Evolutionary conservation across 2,329 filamentous ascomycete genomes (phyloP).

Genomic region (Aspergillus neotritici): DNA sequence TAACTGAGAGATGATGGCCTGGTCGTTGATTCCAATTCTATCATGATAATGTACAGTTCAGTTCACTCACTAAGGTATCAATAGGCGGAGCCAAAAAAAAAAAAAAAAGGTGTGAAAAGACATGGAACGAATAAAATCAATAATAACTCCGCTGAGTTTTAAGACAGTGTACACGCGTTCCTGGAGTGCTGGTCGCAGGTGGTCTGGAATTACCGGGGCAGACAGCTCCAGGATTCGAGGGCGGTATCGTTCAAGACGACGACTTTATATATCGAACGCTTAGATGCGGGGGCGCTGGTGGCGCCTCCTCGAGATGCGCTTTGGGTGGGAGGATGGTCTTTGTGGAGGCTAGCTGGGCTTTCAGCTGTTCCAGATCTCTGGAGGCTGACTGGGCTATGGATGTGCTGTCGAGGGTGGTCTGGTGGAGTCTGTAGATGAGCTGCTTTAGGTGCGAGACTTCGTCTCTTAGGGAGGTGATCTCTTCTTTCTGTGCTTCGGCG

Average conservation of each 20-base stretch:
- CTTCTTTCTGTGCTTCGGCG: conserved; percentile 14
- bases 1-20: too few relatives aligned
- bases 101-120: neutral
- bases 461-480: conserved; percentile 22
- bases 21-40: neutral
- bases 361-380: conserved; percentile 4
- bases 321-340: neutral
- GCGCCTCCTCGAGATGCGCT: neutral
- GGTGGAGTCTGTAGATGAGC: conserved; percentile 24
- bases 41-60: conserved; percentile 12
- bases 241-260: neutral
- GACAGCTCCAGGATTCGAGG: too few relatives aligned
- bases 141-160: too few relatives aligned
- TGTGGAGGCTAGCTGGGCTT: conserved; percentile 3
- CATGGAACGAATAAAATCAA: neutral
- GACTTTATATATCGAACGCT: neutral
- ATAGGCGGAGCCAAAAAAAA: conserved; percentile 1
- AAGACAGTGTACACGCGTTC: too few relatives aligned
- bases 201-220: too few relatives aligned
- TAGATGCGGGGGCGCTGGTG: neutral
- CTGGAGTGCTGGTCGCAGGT: too few relatives aligned
- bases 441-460: conserved; percentile 28
- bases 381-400: conserved; percentile 4
- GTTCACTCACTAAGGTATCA: conserved; percentile 7
- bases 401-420: conserved; percentile 13